Conservation (phyloP, 2,329 filamentous ascomycete genomes). For the Cytospora piceicola region DNA sequence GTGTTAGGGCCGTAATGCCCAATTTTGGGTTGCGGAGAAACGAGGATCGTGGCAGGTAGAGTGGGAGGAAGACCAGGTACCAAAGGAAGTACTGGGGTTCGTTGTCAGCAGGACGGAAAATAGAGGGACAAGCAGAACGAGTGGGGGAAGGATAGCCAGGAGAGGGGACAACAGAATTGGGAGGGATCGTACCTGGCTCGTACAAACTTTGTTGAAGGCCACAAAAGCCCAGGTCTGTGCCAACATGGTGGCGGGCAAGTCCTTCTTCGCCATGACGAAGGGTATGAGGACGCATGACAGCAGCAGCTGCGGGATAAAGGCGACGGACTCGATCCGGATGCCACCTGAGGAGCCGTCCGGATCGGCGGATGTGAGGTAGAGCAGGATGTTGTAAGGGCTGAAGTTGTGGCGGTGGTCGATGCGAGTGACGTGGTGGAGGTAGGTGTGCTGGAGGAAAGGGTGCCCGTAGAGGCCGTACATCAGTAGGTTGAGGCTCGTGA, state of each 20-base stretch:
- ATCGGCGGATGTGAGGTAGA: conserved; percentile 80
- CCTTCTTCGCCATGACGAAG: conserved; percentile 75
- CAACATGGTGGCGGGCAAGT: conserved; percentile 83
- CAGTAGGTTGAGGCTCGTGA: conserved; percentile 70
- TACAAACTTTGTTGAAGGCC: conserved; percentile 98
- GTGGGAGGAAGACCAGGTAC: conserved; percentile 92
- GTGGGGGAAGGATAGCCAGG: background rate
- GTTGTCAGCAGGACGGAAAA: background rate
- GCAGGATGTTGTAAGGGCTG: conserved; percentile 89
- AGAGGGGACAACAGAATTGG: background rate
- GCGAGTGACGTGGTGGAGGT: conserved; percentile 87
- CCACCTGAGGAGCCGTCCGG: conserved; percentile 42
- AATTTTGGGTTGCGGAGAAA: conserved; percentile 63
- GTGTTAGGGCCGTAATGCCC: conserved; percentile 65
- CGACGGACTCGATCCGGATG: conserved; percentile 71
- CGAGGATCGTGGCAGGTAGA: conserved; percentile 83
- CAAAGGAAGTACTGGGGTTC: conserved; percentile 85
- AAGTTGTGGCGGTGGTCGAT: conserved; percentile 99
- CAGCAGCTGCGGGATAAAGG: conserved; percentile 85
- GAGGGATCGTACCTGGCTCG: conserved; percentile 75
- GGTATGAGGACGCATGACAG: conserved; percentile 75
- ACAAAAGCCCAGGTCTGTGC: conserved; percentile 98
- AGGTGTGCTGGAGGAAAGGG: conserved; percentile 87
- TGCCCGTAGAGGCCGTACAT: conserved; percentile 83
- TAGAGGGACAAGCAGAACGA: no score